Conservation (phyloP, 192 early-diverging fungal species). For the Geranomyces michiganensis region DNA sequence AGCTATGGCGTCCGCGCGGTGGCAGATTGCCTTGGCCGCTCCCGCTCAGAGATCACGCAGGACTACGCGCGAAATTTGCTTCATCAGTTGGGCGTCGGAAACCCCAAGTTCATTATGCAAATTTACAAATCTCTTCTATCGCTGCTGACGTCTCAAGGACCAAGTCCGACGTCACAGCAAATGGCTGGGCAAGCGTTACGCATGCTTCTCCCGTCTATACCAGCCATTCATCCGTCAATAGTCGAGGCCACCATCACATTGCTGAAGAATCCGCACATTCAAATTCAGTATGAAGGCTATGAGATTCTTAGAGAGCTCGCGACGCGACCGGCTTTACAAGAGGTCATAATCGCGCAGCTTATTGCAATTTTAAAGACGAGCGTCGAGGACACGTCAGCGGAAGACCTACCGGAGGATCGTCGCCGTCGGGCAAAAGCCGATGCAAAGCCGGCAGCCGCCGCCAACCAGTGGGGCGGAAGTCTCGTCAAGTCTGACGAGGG, state of each 20-base stretch:
- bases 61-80: slow-evolving; percentile 62
- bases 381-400: slow-evolving; percentile 42
- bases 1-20: slow-evolving; percentile 64
- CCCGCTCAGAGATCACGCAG: slow-evolving; percentile 59
- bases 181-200: slow-evolving; percentile 65
- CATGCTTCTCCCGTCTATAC: slow-evolving; percentile 59
- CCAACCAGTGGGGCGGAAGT: slow-evolving; percentile 42
- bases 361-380: slow-evolving; percentile 50
- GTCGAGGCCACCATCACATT: slow-evolving; percentile 56
- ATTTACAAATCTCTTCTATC: slow-evolving; percentile 63
- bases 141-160: slow-evolving; percentile 51
- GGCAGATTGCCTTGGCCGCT: slow-evolving; percentile 60
- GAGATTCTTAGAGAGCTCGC: slow-evolving; percentile 57
- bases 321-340: slow-evolving; percentile 49
- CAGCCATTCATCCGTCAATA: slow-evolving; percentile 54
- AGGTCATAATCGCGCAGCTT: slow-evolving; percentile 53
- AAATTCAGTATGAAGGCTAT: slow-evolving; percentile 68
- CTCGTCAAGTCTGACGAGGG: slow-evolving; percentile 40
- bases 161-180: slow-evolving; percentile 58
- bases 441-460: slow-evolving; percentile 36
- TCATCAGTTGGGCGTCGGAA: slow-evolving; percentile 58
- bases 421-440: slow-evolving; percentile 35
- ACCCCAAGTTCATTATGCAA: slow-evolving; percentile 67
- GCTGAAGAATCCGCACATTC: slow-evolving; percentile 59
- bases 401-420: slow-evolving; percentile 40